Evolutionary conservation across 2,329 filamentous ascomycete genomes (phyloP).

Genomic region (Calonectria pauciramosa): DNA sequence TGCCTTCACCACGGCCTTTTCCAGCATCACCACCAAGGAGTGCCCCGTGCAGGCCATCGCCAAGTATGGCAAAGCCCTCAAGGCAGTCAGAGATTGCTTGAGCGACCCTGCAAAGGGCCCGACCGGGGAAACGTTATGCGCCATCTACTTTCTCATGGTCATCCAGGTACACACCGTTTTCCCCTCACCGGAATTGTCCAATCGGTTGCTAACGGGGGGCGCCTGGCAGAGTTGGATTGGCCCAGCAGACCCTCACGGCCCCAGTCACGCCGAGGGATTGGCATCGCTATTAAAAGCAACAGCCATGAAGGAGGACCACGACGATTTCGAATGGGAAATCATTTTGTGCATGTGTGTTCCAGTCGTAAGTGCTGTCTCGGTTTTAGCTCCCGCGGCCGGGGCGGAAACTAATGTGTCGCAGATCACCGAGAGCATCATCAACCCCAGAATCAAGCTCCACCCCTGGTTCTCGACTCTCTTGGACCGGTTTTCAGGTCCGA

Average conservation of each 20-base stretch:
- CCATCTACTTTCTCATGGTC: conserved; percentile 55
- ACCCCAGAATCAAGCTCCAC: conserved; percentile 41
- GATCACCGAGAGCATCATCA: conserved; percentile 51
- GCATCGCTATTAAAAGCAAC: conserved; percentile 48
- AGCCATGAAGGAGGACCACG: conserved; percentile 39
- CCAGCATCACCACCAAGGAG: conserved; percentile 36
- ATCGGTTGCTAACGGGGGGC: neutral
- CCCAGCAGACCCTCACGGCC: conserved; percentile 38
- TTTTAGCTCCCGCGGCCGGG: neutral
- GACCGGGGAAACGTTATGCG: conserved; percentile 52
- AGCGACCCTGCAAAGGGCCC: conserved; percentile 44
- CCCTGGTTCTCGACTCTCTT: conserved; percentile 38
- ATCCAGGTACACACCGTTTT: conserved; percentile 46
- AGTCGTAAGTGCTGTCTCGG: conserved; percentile 45
- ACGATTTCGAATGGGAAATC: conserved; percentile 47
- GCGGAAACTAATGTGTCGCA: conserved; percentile 24
- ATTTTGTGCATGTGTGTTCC: conserved; percentile 48
- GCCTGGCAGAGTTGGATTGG: conserved; percentile 49
- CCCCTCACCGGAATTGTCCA: neutral
- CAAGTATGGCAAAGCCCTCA: conserved; percentile 50
- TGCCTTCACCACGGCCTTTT: conserved; percentile 46
- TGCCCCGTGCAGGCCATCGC: conserved; percentile 41
- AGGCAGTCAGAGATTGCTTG: conserved; percentile 43
- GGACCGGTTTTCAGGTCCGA: conserved; percentile 21
- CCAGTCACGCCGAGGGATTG: conserved; percentile 51